phyloP scores from a whole-genome alignment of 2,329 filamentous ascomycete species.

The Escovopsis sp. region DNA sequence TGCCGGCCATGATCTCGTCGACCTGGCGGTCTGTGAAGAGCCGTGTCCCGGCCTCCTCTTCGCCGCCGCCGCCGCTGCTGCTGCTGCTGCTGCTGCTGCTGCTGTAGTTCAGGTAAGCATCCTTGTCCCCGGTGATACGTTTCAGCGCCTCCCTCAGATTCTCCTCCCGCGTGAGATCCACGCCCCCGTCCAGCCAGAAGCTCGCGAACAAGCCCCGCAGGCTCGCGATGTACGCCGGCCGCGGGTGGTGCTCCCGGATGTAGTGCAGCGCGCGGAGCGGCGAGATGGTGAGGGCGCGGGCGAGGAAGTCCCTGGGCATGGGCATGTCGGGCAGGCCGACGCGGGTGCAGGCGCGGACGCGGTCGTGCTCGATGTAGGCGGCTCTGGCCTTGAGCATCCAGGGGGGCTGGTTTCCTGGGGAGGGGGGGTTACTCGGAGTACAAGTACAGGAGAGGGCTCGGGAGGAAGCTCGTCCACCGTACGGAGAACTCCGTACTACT shows the following conservation, averaged over 20 bases:
- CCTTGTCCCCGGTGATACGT: constrained; percentile 14
- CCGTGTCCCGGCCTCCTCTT: constrained; percentile 7
- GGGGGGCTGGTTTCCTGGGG: constrained; percentile 55
- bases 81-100: no score
- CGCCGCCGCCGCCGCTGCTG: no score
- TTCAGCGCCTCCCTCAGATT: constrained; percentile 27
- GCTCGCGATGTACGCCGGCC: constrained; percentile 32
- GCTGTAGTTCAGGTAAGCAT: no score
- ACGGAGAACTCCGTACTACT: no score
- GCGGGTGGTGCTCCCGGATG: constrained; percentile 43
- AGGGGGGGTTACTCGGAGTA: background rate
- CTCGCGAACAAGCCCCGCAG: constrained; percentile 40
- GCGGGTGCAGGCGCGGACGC: constrained; percentile 21
- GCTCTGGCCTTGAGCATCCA: constrained; percentile 57
- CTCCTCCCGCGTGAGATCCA: constrained; percentile 43
- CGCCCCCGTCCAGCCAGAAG: constrained; percentile 46
- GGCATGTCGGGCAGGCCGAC: constrained; percentile 22
- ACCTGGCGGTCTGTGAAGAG: constrained; percentile 39
- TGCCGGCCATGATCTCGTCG: constrained; percentile 36
- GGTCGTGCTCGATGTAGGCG: constrained; percentile 32
- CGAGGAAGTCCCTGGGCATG: constrained; percentile 28
- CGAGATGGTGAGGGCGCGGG: constrained; percentile 28
- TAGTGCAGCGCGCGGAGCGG: constrained; percentile 52
- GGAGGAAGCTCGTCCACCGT: background rate
- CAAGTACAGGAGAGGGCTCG: background rate